Percentiles rank a stretch among this genome's conserved stretches.
Evolutionary conservation across 2,329 filamentous ascomycete genomes (phyloP).

Genomic region (Colletotrichum gigasporum): DNA sequence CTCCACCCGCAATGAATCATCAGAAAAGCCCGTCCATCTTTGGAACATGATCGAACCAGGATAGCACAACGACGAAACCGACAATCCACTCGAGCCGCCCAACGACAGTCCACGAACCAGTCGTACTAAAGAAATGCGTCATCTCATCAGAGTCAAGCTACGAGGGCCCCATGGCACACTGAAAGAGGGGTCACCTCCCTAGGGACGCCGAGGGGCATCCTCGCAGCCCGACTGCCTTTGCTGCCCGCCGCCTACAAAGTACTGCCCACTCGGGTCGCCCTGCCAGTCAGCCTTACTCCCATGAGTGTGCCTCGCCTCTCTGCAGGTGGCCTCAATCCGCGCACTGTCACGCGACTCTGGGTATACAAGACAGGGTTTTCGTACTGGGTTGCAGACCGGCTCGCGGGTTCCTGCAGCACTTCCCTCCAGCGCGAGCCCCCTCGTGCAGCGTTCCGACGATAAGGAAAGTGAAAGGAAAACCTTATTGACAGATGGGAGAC

Average conservation of each 20-base stretch:
- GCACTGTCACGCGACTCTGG: neutral
- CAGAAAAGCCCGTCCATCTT: neutral
- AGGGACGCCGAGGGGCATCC: neutral
- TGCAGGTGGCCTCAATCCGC: neutral
- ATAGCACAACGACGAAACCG: neutral
- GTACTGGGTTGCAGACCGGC: neutral
- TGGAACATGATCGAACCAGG: neutral
- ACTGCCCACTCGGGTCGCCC: neutral
- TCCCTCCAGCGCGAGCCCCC: neutral
- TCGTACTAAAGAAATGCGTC: neutral
- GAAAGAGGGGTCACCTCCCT: neutral
- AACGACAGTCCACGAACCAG: neutral
- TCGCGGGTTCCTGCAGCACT: constrained; percentile 1
- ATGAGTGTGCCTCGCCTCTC: neutral
- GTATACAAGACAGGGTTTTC: neutral
- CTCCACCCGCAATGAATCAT: neutral
- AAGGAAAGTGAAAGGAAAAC: neutral
- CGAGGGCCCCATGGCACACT: neutral
- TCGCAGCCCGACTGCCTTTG: neutral
- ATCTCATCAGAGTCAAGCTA: neutral
- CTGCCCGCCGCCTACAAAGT: too few relatives aligned
- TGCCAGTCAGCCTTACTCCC: neutral
- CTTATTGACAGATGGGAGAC: constrained; percentile 1
- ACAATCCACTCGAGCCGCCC: neutral
- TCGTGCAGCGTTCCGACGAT: neutral